These are phyloP conservation scores for Agastache rugosa DNA, from an alignment of 257 asterid species.

Conservation along the genomic window DNA sequence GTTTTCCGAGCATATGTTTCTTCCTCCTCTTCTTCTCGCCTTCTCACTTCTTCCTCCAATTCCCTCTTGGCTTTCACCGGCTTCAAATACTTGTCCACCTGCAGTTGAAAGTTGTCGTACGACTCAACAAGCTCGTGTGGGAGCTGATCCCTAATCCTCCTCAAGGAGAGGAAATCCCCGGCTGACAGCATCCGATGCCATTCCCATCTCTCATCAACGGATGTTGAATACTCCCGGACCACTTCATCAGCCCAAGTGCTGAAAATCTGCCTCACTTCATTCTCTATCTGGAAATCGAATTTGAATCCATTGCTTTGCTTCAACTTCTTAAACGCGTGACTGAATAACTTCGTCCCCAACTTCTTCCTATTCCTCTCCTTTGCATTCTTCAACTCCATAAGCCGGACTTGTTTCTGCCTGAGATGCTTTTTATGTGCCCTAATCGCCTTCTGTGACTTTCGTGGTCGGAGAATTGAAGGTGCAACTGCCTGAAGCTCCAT, in stretches of 20 bases:
- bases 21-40: constrained; percentile 74
- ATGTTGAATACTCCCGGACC: constrained; percentile 59
- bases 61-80: constrained; percentile 69
- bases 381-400: constrained; percentile 74
- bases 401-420: constrained; percentile 81
- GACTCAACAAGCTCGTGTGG: constrained; percentile 81
- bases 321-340: constrained; percentile 65
- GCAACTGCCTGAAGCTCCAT: constrained; percentile 96
- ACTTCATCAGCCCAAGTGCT: constrained; percentile 84
- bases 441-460: constrained; percentile 80
- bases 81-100: constrained; percentile 72
- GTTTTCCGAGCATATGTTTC: constrained; percentile 64
- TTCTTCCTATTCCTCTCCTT: constrained; percentile 81
- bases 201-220: constrained; percentile 75
- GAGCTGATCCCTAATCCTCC: constrained; percentile 71
- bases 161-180: constrained; percentile 82
- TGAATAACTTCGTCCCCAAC: constrained; percentile 75
- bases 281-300: constrained; percentile 62
- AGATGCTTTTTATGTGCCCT: constrained; percentile 86
- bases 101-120: constrained; percentile 73
- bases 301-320: constrained; percentile 60
- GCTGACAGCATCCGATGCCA: constrained; percentile 77
- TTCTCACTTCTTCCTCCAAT: constrained; percentile 60
- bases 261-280: constrained; percentile 66
- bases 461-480: constrained; percentile 76